Base-by-base conservation (phyloP, 305 asterid genomes). In the Striga hermonthica region DNA sequence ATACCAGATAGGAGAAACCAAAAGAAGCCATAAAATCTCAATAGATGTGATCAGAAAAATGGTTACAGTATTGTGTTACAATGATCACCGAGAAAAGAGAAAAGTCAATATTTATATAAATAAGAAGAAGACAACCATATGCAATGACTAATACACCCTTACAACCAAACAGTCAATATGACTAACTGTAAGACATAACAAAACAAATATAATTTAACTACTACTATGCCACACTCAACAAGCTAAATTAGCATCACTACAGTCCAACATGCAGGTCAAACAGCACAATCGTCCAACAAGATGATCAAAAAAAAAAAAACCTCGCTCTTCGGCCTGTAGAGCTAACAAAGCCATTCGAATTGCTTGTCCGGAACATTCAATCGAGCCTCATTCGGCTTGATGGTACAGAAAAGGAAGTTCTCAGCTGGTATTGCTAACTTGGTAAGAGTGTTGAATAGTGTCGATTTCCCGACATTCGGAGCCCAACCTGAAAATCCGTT, bases 351-450 rank as follows among this genome's bases (percentile, higher is more conserved):
- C 99, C 97, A 93, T 22, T 93, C 95, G 71, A 93, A 93, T 65
- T 97, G 79, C 80, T 93, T 96, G 69, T 93, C 97, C 1, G 99
- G 99, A 68, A 93, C 64, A 65, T 90, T 74, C 37, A 93, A 95
- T 41, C 99, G 81, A 60, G 99, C 99, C 79, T 93, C 99, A 57
- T 90, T 93, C 69, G 99, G 99, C 83, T 93, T 95, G 53, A 93
- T 90, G 65, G 99, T 93, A 79, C 99, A 93, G 72, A 93, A 93
- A 0, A 97, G 97, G 47, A 93, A 93, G 83, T 93, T 90, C 67
- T 93, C 99, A 16, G 99, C 99, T 1, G 99, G 97, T 68, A 93
- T 93, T 49, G 97, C 80, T 73, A 93, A 64, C 88, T 93, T 93
- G 61, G 97, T 93, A 44, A 93, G 96, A 1, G 99, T 93, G 83